phyloP scores from a whole-genome alignment of 2,329 filamentous ascomycete species.

The Diaporthe aspalathi region DNA sequence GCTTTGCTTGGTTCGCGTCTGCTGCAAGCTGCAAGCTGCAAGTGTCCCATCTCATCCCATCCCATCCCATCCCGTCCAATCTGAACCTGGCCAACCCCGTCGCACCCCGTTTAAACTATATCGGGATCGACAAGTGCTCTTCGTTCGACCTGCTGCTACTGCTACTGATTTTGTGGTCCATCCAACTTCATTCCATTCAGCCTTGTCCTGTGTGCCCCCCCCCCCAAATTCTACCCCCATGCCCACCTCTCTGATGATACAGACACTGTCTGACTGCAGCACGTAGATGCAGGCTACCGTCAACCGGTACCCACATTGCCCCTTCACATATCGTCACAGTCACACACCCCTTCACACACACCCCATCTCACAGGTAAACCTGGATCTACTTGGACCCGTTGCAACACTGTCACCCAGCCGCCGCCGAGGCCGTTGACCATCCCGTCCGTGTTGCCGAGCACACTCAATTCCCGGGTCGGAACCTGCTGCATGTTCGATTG shows the following conservation, averaged over 20 bases:
- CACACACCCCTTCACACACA: not conserved
- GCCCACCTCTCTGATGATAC: slow-evolving; percentile 10
- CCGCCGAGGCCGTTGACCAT: not conserved
- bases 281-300: no score
- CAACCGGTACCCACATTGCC: slow-evolving; percentile 4
- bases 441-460: slow-evolving; percentile 17
- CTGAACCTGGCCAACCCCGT: not conserved
- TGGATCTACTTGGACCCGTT: not conserved
- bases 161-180: slow-evolving; percentile 11
- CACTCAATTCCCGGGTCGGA: slow-evolving; percentile 14
- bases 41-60: no score
- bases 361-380: not conserved
- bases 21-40: not conserved
- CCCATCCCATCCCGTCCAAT: not conserved
- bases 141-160: not conserved
- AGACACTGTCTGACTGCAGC: slow-evolving; percentile 1
- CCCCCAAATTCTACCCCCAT: no score
- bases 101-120: slow-evolving; percentile 1
- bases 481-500: slow-evolving; percentile 6
- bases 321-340: not conserved
- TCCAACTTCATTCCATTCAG: not conserved
- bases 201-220: slow-evolving; percentile 12
- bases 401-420: slow-evolving; percentile 10
- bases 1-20: not conserved
- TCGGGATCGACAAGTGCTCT: slow-evolving; percentile 25